These are phyloP conservation scores for Solanum habrochaites DNA, from an alignment of 257 asterid genomes.

Conservation along the genomic window DNA sequence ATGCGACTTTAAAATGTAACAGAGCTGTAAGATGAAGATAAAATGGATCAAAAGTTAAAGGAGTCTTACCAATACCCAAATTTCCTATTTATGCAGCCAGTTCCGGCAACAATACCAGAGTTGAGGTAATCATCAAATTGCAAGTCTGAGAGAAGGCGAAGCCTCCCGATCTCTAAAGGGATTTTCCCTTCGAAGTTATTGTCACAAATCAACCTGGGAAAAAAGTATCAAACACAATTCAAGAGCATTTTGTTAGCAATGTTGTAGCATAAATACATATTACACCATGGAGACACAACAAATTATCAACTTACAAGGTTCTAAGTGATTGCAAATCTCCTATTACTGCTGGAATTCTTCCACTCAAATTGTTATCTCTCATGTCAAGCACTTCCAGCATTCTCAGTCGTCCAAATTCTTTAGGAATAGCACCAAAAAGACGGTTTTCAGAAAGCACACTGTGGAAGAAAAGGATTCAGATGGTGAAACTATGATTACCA, in stretches of 20 bases:
- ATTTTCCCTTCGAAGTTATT: slow-evolving; percentile 63
- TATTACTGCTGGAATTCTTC: slow-evolving; percentile 63
- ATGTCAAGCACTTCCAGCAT: slow-evolving; percentile 63
- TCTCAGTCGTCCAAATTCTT: slow-evolving; percentile 46
- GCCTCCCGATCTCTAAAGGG: slow-evolving; percentile 62
- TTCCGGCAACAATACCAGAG: slow-evolving; percentile 23
- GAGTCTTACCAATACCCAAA: slow-evolving; percentile 59
- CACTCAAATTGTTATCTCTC: slow-evolving; percentile 57
- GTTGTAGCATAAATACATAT: not conserved
- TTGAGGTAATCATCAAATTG: slow-evolving; percentile 45
- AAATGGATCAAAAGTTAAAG: not conserved
- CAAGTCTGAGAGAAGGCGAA: slow-evolving; percentile 43
- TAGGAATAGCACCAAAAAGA: slow-evolving; percentile 63
- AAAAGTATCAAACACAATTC: not conserved
- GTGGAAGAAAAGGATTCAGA: not conserved
- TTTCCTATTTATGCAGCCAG: slow-evolving; percentile 63
- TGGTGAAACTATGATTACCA: not conserved
- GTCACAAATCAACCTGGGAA: slow-evolving; percentile 60
- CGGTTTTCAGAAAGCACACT: slow-evolving; percentile 55
- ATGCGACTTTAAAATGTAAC: not conserved
- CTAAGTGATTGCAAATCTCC: slow-evolving; percentile 49
- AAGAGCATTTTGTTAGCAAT: not conserved
- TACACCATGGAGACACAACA: not conserved
- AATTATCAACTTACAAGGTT: slow-evolving; percentile 41
- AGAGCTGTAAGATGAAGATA: not conserved